phyloP scores from a whole-genome alignment of 306 rosid genomes.

The Aeschynomene evenia region DNA sequence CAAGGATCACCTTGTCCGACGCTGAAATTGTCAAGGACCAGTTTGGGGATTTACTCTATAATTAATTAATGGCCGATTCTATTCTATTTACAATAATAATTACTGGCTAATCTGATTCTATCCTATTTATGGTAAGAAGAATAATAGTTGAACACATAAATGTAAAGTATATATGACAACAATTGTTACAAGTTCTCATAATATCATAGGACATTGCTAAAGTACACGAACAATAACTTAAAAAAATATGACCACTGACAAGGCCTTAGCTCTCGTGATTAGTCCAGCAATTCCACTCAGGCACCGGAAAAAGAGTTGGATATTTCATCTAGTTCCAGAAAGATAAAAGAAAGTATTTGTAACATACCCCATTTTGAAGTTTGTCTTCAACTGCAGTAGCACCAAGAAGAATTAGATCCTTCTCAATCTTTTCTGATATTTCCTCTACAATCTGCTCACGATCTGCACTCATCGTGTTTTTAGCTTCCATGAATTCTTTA shows the following conservation, averaged over 20 bases:
- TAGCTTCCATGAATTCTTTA: conserved; percentile 31
- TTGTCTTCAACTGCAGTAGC: conserved; percentile 45
- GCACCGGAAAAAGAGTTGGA: not conserved
- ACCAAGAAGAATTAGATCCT: conserved; percentile 36
- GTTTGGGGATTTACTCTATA: no score
- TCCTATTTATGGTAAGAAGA: no score
- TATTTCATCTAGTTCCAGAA: not conserved
- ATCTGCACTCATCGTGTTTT: conserved; percentile 30
- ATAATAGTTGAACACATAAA: no score
- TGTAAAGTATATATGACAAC: no score
- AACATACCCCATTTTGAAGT: conserved; percentile 42
- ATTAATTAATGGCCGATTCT: no score
- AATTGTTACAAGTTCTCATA: not conserved
- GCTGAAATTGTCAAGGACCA: no score
- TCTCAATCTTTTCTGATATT: conserved; percentile 33
- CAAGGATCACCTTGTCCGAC: no score
- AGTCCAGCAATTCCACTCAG: not conserved
- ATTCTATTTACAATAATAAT: no score
- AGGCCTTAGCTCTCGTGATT: not conserved
- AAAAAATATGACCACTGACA: not conserved
- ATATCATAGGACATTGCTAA: not conserved
- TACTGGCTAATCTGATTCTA: no score
- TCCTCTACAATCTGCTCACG: conserved; percentile 33
- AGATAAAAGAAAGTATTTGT: not conserved
- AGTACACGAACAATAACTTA: not conserved